Evolutionary conservation across 2,329 filamentous ascomycete species (phyloP).

Genomic region (Paecilomyces dactylethromorphus): DNA sequence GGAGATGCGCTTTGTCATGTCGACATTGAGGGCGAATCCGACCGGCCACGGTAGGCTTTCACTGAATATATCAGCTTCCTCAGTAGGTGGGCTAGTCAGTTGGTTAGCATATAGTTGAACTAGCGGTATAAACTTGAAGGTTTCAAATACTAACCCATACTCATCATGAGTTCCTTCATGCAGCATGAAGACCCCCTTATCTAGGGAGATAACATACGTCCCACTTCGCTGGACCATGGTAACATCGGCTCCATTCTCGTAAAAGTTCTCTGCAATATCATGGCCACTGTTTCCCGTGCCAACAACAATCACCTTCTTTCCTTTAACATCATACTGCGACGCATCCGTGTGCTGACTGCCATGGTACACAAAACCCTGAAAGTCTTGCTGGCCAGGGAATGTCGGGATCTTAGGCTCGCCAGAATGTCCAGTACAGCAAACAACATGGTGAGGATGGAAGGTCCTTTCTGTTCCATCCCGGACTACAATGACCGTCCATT

Average conservation of each 20-base stretch:
- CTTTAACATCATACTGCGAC: constrained; percentile 23
- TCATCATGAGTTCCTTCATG: constrained; percentile 43
- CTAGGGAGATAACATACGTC: constrained; percentile 45
- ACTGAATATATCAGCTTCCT: constrained; percentile 45
- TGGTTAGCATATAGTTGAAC: background rate
- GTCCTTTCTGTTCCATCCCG: constrained; percentile 21
- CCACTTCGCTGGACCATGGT: constrained; percentile 49
- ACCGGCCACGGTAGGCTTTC: constrained; percentile 44
- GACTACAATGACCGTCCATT: constrained; percentile 33
- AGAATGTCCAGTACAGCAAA: constrained; percentile 43
- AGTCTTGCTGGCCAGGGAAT: constrained; percentile 34
- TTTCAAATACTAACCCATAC: constrained; percentile 1
- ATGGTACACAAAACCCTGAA: constrained; percentile 41
- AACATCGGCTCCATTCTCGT: constrained; percentile 43
- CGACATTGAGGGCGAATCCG: constrained; percentile 39
- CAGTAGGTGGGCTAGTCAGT: constrained; percentile 36
- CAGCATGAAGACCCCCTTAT: constrained; percentile 39
- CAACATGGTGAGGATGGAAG: constrained; percentile 38
- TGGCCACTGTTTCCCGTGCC: constrained; percentile 46
- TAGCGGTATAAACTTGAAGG: too few species aligned
- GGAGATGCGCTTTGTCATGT: constrained; percentile 35
- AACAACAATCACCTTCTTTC: constrained; percentile 43
- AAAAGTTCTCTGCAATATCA: constrained; percentile 47
- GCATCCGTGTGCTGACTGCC: constrained; percentile 39
- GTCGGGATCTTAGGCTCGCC: constrained; percentile 36